Base-by-base conservation (phyloP, 805 yeast species). In the Wickerhamomyces xylosicus region DNA sequence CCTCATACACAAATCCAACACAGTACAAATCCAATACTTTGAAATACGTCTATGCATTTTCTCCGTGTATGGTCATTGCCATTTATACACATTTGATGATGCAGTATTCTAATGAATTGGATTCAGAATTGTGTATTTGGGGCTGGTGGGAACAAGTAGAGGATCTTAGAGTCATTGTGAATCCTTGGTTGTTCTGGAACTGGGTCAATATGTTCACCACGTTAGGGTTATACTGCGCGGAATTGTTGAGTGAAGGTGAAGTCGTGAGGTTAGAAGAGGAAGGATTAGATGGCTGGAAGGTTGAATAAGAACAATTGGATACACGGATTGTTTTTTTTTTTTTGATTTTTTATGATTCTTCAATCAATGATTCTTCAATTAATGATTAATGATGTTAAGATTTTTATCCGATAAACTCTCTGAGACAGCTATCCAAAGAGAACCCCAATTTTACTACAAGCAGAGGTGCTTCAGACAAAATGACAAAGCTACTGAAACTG, bases 141-240 rank as follows among this genome's bases (percentile, higher is more conserved):
- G 75, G 74, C 3, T 64, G 72, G 56, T 68, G 74, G 73, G 44
- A 44, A 17, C 37, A 37, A 25, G 44, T 36, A 14, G 43, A 38
- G 15, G 38, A 47, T 15, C 41, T 48, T 16, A 56, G 47, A 34
- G 43, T 65, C 3, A 47, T 60, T 38, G 66, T 72, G 34, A 70
- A 79, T 55, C 81, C 95, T n/a, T 83, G 95, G 85, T 87, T 86
- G 52, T 84, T 92, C 56, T 90, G 98, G 97, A 85, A 89, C 52
- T 90, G 97, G 97, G 74, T 85, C 42, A 90, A 90, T 56, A 84
- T 90, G 66, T 77, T 81, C 47, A 71, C 81, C 38, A 83, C 95
- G 10, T 63, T 92, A 41, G 64, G 77, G n/a, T 66, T 92, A 20
- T 90, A 90, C 59, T 78, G 81, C 22, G 66, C 83, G 35, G 98